Evolutionary conservation across 257 asterid genomes (phyloP).

Genomic region (Prunella vulgaris): DNA sequence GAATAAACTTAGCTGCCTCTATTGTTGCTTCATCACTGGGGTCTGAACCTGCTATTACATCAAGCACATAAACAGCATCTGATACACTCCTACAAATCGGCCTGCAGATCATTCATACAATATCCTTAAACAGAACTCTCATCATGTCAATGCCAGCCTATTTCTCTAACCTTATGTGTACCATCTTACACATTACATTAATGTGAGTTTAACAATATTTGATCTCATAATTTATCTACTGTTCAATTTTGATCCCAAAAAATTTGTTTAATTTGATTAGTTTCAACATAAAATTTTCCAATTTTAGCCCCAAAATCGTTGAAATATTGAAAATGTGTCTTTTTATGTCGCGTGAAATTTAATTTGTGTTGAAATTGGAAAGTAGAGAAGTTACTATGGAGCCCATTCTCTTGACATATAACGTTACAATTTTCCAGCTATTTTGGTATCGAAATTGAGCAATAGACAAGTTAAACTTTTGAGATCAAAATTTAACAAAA

Average conservation of each 20-base stretch:
- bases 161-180: background rate
- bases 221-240: background rate
- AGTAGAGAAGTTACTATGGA: too few relatives aligned
- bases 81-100: conserved; percentile 55
- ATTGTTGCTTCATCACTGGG: conserved; percentile 46
- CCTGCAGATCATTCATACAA: conserved; percentile 31
- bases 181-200: too few relatives aligned
- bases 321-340: background rate
- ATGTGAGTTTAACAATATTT: too few relatives aligned
- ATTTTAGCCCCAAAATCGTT: background rate
- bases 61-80: conserved; percentile 62
- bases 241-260: background rate
- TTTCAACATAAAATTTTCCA: background rate
- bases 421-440: too few relatives aligned
- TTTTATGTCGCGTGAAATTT: background rate
- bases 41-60: conserved; percentile 54
- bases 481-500: too few relatives aligned
- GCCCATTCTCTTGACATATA: too few relatives aligned
- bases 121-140: background rate
- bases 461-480: background rate
- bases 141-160: background rate
- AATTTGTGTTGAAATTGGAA: too few relatives aligned
- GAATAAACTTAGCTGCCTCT: conserved; percentile 47
- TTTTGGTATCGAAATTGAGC: background rate
- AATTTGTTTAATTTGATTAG: too few relatives aligned